Evolutionary conservation across 2,329 filamentous ascomycete species (phyloP).

Genomic region (Zymoseptoria ardabiliae): DNA sequence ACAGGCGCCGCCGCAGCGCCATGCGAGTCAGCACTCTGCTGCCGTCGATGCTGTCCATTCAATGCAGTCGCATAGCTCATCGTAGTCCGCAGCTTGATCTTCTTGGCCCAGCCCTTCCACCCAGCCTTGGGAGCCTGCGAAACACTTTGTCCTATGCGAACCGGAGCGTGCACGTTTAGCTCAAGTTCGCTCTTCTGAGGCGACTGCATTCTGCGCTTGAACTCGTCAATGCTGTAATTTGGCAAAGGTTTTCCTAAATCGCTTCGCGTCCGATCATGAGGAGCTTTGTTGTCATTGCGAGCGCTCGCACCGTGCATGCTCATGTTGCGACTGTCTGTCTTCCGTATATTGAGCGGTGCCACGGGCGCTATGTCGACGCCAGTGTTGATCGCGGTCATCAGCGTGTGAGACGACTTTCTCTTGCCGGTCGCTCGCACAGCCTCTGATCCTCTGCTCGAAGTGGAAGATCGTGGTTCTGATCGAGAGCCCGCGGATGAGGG

Average conservation of each 20-base stretch:
- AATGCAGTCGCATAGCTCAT: background rate
- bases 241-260: background rate
- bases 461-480: background rate
- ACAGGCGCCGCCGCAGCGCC: conserved; percentile 27
- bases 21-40: conserved; percentile 17
- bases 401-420: background rate
- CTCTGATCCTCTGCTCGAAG: background rate
- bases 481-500: background rate
- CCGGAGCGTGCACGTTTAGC: background rate
- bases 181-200: background rate
- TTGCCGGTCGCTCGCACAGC: background rate
- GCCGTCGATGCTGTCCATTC: background rate
- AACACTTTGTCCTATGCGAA: background rate
- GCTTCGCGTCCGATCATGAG: background rate
- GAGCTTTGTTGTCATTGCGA: background rate
- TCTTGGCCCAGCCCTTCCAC: background rate
- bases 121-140: background rate
- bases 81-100: background rate
- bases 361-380: background rate
- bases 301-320: background rate
- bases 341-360: background rate
- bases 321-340: background rate
- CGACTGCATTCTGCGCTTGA: conserved; percentile 9
- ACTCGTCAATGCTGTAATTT: conserved; percentile 14
- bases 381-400: background rate